Evolutionary conservation across 345 rosid species (phyloP).

Genomic region (Lepidium africanum): DNA sequence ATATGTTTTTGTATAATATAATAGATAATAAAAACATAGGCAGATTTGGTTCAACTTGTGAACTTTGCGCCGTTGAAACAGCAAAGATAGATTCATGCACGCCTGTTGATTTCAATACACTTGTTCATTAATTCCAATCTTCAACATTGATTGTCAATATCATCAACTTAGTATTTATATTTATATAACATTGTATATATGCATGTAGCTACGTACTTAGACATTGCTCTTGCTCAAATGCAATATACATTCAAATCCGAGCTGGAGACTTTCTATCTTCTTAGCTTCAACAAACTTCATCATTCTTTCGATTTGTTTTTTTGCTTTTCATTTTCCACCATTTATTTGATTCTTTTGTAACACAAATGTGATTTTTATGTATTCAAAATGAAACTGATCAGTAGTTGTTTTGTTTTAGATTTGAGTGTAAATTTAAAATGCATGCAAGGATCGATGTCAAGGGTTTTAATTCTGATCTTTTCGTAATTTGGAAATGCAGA

Average conservation of each 20-base stretch:
- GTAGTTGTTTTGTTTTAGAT: neutral
- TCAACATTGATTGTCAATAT: neutral
- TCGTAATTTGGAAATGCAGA: neutral
- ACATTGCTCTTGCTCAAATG: slow-evolving; percentile 15
- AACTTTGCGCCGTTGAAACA: slow-evolving; percentile 17
- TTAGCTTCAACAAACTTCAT: slow-evolving; percentile 16
- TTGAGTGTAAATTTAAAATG: neutral
- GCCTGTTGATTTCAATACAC: slow-evolving; percentile 12
- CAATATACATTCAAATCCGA: slow-evolving; percentile 12
- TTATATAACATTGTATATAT: neutral
- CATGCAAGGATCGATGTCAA: neutral
- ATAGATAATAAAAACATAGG: neutral
- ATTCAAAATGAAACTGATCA: neutral
- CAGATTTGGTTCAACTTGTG: slow-evolving; percentile 11
- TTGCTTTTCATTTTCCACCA: neutral
- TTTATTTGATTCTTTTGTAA: neutral
- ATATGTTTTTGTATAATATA: neutral
- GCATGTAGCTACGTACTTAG: slow-evolving; percentile 19
- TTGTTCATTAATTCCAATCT: neutral
- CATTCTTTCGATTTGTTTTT: neutral
- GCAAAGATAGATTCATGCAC: slow-evolving; percentile 17
- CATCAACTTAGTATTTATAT: neutral
- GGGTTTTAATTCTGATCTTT: neutral
- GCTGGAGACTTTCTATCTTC: slow-evolving; percentile 14
- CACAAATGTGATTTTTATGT: neutral